Percentiles rank a stretch among this genome's conserved stretches.
These are phyloP conservation scores for Gamarada debralockiae DNA, from an alignment of 495 filamentous ascomycete species.

Conservation along the genomic window DNA sequence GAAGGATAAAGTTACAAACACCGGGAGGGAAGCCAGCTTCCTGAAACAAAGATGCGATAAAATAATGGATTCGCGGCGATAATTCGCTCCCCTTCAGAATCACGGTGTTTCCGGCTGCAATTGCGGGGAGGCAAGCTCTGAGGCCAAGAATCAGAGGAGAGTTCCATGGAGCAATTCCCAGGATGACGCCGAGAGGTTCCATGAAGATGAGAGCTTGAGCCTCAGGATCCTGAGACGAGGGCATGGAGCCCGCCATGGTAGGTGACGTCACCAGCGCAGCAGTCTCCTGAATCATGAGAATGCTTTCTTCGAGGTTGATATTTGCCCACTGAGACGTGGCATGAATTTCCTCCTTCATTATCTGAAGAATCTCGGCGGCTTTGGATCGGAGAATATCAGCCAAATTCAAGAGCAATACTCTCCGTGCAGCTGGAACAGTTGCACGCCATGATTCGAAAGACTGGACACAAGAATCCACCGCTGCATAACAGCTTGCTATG, in stretches of 20 bases:
- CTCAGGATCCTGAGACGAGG: background rate
- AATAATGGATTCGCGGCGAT: background rate
- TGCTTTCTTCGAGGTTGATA: constrained; percentile 5
- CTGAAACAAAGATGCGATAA: constrained; percentile 4
- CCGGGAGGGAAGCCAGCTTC: constrained; percentile 5
- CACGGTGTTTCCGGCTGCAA: constrained; percentile 74
- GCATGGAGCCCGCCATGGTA: background rate
- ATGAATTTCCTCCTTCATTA: constrained; percentile 1
- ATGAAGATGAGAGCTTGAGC: constrained; percentile 38
- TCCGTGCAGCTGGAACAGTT: background rate
- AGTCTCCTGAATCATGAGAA: background rate
- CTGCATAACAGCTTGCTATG: background rate
- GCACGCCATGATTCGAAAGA: background rate
- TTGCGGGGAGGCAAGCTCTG: constrained; percentile 64
- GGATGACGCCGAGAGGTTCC: constrained; percentile 76
- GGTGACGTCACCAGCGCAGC: background rate
- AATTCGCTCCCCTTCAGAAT: constrained; percentile 49
- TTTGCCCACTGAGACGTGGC: background rate
- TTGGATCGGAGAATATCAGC: background rate
- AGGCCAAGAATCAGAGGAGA: constrained; percentile 62
- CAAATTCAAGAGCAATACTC: background rate
- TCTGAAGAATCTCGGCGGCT: background rate
- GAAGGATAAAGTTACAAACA: constrained; percentile 1
- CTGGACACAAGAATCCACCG: constrained; percentile 1
- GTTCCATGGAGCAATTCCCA: constrained; percentile 71